Evolutionary conservation across 805 yeast genomes (phyloP), one percentile per base, ranked within the genome.

Genomic region (Brettanomyces naardenensis): DNA sequence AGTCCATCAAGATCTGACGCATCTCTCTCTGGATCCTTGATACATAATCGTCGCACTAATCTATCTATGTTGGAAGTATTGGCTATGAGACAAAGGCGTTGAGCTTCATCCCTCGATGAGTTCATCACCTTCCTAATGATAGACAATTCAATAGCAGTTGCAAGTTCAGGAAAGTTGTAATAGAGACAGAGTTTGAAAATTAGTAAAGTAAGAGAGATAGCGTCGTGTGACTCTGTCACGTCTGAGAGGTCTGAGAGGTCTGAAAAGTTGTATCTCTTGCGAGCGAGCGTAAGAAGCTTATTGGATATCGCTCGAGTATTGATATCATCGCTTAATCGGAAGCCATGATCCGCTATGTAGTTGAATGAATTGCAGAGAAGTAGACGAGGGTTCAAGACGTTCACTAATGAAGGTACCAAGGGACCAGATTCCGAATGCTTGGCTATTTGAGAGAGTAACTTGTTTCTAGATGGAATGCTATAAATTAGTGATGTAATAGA

Each of bases 1-100:
- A 31, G 10, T n/a, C 15, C 9, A 2, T n/a, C n/a, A 18, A 31
- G 34, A 9, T 31, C 34, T 10, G 14, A 11, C 34, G 6, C 7
- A 20, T 31, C 34, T 20, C 18, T 31, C 14, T 14, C 13, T 31
- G 34, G 34, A 31, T 31, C 34, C 19, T 20, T 31, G 26, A 31
- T 7, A n/a, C 34, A 15, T 15, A 31, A 7, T 21, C 19, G 13
- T n/a, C 26, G 11, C 13, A 31, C 25, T 13, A 31, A 10, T 13
- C 19, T 4, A 21, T 31, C 26, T 11, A 31, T 13, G n/a, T 10
- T 20, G 10, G n/a, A 9, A 14, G 17, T 5, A 20, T 31, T 31
- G 5, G 11, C 17, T 23, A 23, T 23, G 10, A 23, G 10, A 7
- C 7, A 23, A 11, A 11, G 10, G 7, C 26, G 7, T 23, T 23